Evolutionary conservation across 1,284 basidiomycete species (phyloP), one percentile per base, ranked within the genome.

Genomic region (Schizopora paradoxa): DNA sequence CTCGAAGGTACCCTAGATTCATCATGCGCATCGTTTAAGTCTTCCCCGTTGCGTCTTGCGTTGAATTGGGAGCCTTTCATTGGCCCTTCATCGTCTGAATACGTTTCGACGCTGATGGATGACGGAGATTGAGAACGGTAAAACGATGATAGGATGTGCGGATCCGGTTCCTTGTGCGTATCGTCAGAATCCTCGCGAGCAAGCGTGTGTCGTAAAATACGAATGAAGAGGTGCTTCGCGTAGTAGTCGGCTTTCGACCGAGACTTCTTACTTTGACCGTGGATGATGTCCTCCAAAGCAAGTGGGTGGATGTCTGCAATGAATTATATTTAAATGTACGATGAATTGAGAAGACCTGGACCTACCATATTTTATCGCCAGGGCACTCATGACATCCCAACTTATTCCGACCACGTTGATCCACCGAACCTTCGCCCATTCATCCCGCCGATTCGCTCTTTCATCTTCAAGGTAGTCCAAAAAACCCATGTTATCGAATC

Each of bases 161-260:
- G n/a, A n/a, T 19, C 29, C 3, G 32, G 26, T 28, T 40, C 45
- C 8, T 54, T 43, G 14, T 47, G 25, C 3, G 51, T 41, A 28
- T 57, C 49, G 14, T 56, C 46, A 5, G 66, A 63, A 10, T 64
- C 61, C 2, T 65, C 58, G 6, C 59, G 57, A 8, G 55, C 62
- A 26, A 82, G 65, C 25, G 74, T 69, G 54, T 86, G 82, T 48
- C 74, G 74, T 19, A 85, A 66, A 14, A 83, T 61, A 14, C 77
- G 75, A n/a, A 85, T 61, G 62, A 86, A 86, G 18, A 85, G 67
- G 54, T 86, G 83, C 41, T 73, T 69, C 2, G 60, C 54, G 61
- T 81, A 86, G 58, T 85, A 87, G 57, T 86, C 82, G 4, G 74
- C 75, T 60, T 86, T 86, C 3, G 79, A 82, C 28, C 79, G 74